Conservation (phyloP, 495 filamentous ascomycete species). For the Neurospora discreta region DNA sequence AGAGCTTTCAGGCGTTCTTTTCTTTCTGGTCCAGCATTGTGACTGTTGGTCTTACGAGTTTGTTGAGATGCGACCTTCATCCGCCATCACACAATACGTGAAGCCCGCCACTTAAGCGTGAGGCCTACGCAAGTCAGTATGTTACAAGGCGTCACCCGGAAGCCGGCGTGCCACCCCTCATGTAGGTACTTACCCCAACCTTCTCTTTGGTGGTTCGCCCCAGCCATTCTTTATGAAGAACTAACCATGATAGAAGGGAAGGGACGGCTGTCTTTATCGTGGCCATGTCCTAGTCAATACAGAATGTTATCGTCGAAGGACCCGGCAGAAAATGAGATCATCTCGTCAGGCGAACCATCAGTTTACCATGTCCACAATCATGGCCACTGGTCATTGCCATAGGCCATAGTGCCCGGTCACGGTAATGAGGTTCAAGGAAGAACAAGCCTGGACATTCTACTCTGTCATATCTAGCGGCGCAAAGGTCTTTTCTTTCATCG, state of each 20-base stretch:
- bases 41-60: not conserved
- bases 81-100: not conserved
- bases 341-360: not conserved
- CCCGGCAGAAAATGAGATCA: not conserved
- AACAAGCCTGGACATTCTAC: conserved; percentile 58
- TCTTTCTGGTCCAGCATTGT: not conserved
- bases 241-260: not conserved
- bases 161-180: not conserved
- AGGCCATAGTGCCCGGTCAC: conserved; percentile 58
- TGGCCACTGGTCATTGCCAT: conserved; percentile 49
- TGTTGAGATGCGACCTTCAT: not conserved
- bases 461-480: conserved; percentile 58
- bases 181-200: not conserved
- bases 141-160: not conserved
- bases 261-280: too few species aligned
- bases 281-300: not conserved
- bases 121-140: not conserved
- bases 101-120: not conserved
- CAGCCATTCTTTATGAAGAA: not conserved
- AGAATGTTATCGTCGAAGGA: not conserved
- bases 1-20: not conserved
- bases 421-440: conserved; percentile 30
- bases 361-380: not conserved
- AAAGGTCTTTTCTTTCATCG: conserved; percentile 54
- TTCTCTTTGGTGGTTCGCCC: not conserved